Evolutionary conservation across 139 green algal genomes (phyloP).

Genomic region (Coelastrella sp.): DNA sequence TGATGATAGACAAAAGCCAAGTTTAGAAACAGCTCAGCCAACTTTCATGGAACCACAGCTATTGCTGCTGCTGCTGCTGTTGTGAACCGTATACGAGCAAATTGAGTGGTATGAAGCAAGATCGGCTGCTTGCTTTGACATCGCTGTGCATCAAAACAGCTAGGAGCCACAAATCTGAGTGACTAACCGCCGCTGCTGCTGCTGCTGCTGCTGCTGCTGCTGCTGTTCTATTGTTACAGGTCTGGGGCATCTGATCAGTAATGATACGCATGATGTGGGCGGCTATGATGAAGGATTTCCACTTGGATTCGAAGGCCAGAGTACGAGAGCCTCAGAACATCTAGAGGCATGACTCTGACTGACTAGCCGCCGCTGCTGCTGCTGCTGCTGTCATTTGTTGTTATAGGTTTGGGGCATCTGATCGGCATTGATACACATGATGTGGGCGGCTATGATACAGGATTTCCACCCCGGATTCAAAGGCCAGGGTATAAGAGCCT

Average conservation of each 20-base stretch:
- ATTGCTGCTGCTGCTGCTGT: background rate
- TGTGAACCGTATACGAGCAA: conserved; percentile 82
- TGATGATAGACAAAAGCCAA: too few relatives aligned
- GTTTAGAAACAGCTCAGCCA: too few relatives aligned
- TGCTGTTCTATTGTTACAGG: conserved; percentile 51
- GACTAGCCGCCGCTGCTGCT: background rate
- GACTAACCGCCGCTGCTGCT: background rate
- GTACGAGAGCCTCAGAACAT: conserved; percentile 30
- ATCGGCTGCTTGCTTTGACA: too few relatives aligned
- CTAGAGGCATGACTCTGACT: background rate
- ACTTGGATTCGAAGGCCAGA: conserved; percentile 57
- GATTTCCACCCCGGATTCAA: conserved; percentile 27
- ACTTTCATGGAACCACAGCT: too few relatives aligned
- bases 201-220: background rate
- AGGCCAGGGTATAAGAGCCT: conserved; percentile 71
- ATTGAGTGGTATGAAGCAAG: conserved; percentile 90
- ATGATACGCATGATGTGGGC: conserved; percentile 95
- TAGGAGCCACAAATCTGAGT: background rate
- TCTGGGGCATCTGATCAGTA: conserved; percentile 91
- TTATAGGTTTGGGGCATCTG: conserved; percentile 88
- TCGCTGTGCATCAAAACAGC: too few relatives aligned
- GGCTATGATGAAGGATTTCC: conserved; percentile 72
- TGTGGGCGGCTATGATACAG: conserved; percentile 86
- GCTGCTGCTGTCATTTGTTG: conserved; percentile 6
- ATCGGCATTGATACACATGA: conserved; percentile 95